Conservation (phyloP, 31 red algal species). For the Porphyra umbilicalis region DNA sequence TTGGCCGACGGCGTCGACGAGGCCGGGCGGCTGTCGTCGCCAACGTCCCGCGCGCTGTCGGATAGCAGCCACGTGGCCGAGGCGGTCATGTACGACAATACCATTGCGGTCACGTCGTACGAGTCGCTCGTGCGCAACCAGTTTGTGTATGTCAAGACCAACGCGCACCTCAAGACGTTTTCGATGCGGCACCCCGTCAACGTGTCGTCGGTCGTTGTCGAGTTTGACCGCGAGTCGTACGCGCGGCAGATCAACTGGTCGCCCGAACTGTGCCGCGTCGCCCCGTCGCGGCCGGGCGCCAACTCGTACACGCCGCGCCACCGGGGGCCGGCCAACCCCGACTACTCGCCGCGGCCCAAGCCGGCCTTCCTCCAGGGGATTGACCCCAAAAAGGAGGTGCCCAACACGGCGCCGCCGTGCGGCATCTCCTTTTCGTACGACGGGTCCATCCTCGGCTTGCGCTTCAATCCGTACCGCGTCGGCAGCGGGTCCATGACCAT, state of each 20-base stretch:
- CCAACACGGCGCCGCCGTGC: not conserved
- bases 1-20: not conserved
- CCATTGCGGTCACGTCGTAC: not conserved
- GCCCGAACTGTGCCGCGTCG: not conserved
- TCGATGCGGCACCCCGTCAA: not conserved
- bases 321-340: not conserved
- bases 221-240: conserved; percentile 1
- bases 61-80: not conserved
- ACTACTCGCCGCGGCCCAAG: not conserved
- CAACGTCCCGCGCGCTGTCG: not conserved
- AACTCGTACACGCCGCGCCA: not conserved
- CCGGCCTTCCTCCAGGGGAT: not conserved
- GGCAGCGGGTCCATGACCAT: not conserved
- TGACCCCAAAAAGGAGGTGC: not conserved
- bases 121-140: not conserved
- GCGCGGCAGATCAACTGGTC: conserved; percentile 1
- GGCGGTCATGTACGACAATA: not conserved
- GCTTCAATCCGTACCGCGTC: not conserved
- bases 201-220: not conserved
- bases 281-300: not conserved
- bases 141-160: not conserved
- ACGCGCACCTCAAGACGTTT: not conserved
- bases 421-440: not conserved
- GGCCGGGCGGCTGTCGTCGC: not conserved
- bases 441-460: not conserved